Evolutionary conservation across 805 yeast species (phyloP).

Genomic region (Kodamaea kaohsiungensis): DNA sequence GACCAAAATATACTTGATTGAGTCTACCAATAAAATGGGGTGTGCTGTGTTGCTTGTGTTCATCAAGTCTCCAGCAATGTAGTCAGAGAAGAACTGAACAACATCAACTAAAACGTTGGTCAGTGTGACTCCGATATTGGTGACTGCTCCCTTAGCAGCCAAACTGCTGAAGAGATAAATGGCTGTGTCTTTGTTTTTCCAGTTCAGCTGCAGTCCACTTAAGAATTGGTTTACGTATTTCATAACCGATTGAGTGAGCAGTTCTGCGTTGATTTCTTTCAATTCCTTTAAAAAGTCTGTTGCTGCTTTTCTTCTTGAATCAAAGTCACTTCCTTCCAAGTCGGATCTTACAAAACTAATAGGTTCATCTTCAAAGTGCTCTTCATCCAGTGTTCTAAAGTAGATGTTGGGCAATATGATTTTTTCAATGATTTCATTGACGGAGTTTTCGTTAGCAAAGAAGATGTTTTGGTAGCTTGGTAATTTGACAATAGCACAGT

Average conservation of each 20-base stretch:
- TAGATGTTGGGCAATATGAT: slow-evolving; percentile 87
- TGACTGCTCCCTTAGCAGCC: slow-evolving; percentile 89
- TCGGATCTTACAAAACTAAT: slow-evolving; percentile 90
- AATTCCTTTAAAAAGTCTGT: slow-evolving; percentile 88
- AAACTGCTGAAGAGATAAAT: slow-evolving; percentile 82
- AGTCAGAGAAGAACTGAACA: slow-evolving; percentile 76
- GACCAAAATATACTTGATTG: slow-evolving; percentile 84
- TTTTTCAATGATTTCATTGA: slow-evolving; percentile 76
- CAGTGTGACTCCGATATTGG: slow-evolving; percentile 82
- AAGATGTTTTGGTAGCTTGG: slow-evolving; percentile 62
- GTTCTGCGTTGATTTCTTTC: slow-evolving; percentile 71
- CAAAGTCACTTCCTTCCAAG: slow-evolving; percentile 92
- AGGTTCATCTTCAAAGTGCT: slow-evolving; percentile 95
- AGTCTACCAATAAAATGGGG: slow-evolving; percentile 86
- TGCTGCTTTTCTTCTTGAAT: slow-evolving; percentile 89
- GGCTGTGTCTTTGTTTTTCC: slow-evolving; percentile 89
- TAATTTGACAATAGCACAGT: slow-evolving; percentile 77
- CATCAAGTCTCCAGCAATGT: slow-evolving; percentile 83
- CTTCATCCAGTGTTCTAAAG: slow-evolving; percentile 86
- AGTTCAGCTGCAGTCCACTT: slow-evolving; percentile 41
- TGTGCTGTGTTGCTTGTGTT: slow-evolving; percentile 43
- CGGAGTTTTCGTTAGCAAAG: slow-evolving; percentile 49
- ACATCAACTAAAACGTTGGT: slow-evolving; percentile 85
- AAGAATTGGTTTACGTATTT: slow-evolving; percentile 69
- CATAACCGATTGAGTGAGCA: slow-evolving; percentile 75